phyloP scores from a whole-genome alignment of 2,329 filamentous ascomycete species.

The Stachybotrys chartarum region DNA sequence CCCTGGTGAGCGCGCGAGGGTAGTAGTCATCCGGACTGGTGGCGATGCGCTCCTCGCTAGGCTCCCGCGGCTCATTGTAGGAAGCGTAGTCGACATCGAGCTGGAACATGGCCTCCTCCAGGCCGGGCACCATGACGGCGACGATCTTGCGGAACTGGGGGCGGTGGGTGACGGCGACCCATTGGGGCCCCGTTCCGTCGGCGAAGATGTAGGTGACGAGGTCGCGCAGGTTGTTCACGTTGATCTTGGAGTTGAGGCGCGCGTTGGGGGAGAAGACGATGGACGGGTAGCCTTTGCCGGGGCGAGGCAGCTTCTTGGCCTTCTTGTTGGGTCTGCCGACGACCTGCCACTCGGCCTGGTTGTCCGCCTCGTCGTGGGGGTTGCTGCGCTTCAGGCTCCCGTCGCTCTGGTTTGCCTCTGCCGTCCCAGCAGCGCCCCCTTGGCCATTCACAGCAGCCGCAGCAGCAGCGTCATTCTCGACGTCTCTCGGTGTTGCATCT shows the following conservation, averaged over 20 bases:
- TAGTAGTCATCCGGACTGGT: slow-evolving; percentile 53
- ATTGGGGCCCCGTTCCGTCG: slow-evolving; percentile 57
- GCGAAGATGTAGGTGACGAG: slow-evolving; percentile 61
- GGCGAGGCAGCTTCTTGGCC: slow-evolving; percentile 52
- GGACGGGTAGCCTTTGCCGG: slow-evolving; percentile 50
- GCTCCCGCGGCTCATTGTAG: slow-evolving; percentile 30
- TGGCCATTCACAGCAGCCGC: not conserved
- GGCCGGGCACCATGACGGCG: slow-evolving; percentile 81
- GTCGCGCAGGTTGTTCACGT: slow-evolving; percentile 55
- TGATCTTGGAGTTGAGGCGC: slow-evolving; percentile 54
- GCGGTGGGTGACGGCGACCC: slow-evolving; percentile 56
- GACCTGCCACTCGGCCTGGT: slow-evolving; percentile 44
- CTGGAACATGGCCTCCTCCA: slow-evolving; percentile 87
- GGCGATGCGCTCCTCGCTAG: slow-evolving; percentile 23
- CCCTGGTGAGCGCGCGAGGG: slow-evolving; percentile 43
- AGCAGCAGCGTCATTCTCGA: slow-evolving; percentile 6
- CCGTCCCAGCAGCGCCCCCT: not conserved
- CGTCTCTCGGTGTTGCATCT: not conserved
- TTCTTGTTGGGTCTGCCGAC: slow-evolving; percentile 50
- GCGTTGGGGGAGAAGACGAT: slow-evolving; percentile 51
- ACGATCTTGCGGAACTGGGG: slow-evolving; percentile 72
- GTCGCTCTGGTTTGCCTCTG: slow-evolving; percentile 17
- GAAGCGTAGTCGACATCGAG: slow-evolving; percentile 42
- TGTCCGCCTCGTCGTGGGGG: slow-evolving; percentile 35
- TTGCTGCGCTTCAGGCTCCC: slow-evolving; percentile 42